Evolutionary conservation across 345 rosid species (phyloP), one percentile per base, ranked within the genome.

Genomic region (Gossypium rotundifolium): DNA sequence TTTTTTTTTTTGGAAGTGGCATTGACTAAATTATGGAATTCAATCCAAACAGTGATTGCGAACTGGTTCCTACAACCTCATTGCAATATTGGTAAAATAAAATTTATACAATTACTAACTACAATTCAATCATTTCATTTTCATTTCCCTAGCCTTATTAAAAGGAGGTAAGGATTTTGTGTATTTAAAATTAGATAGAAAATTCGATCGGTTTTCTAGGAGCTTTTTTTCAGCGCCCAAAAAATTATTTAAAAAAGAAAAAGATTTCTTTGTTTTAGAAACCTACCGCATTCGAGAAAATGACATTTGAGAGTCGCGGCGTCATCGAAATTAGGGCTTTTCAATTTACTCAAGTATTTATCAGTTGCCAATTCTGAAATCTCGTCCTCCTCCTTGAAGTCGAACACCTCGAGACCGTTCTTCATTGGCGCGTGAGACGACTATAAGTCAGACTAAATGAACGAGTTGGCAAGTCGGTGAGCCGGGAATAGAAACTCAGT

Each of bases 301-400:
- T 82, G 79, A 74, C 76, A 79, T 84, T 84, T 86, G 68, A 83
- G 48, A 81, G 48, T 65, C 64, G 82, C 61, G 75, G 86, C 54
- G 79, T 78, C 77, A 64, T 79, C 86, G 42, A 54, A 61, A 73
- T 80, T 87, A 90, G 97, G 93, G 91, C 80, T 86, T 83, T 85
- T 65, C 54, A 82, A 84, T 78, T 90, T 90, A 78, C 61, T 76
- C 60, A 78, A 54, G 49, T 80, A 65, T 75, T 90, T 84, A 25
- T 81, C 84, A 51, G 87, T 79, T 40, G 79, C 74, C 9, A 75
- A 62, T 74, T 92, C 95, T 33, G 86, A 53, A 65, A 83, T 75
- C 87, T 88, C 91, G 72, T 90, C 97, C 61, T 87, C 97, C 77
- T 88, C 90, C 7, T 81, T 87, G 89, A 88, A 91, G 65, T 89